Base-by-base conservation (phyloP, 2,329 filamentous ascomycete species). In the Trichoderma pleuroti region DNA sequence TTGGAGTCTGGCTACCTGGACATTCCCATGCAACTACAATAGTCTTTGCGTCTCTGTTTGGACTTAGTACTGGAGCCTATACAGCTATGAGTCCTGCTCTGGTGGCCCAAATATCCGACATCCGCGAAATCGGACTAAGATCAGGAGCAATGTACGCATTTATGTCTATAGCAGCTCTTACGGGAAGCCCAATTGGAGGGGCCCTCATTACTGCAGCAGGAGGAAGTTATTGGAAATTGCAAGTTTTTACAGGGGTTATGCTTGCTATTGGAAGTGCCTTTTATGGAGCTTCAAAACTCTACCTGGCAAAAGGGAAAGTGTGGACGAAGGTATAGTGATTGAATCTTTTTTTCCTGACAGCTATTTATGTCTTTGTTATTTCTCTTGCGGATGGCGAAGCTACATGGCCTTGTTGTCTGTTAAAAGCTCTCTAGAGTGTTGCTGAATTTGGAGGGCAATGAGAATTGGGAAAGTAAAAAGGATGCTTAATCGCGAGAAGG, bases 91-190 rank as follows among this genome's bases (percentile, higher is more conserved):
- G 42, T 11, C 62, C 62, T 3, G 62, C 62, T 4, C 12, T 65
- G 9, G 62, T 65, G 14, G 62, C 62, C 14, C 42, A 52, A 24
- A 65, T 65, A 52, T 65, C 62, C 26, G 62, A 65, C 30, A 65
- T 65, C 18, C 42, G 46, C 9, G 28, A 65, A 11, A 52, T 65
- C n/a, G 42, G 62, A 11, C n/a, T 52, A 10, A 52, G 62, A 12
- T 52, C 62, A 18, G 62, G 62, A 5, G 30, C 62, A 7, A 52
- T 65, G 42, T 65, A 65, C 46, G 62, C 42, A 4, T 32, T 34
- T 6, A 52, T 52, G 42, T 65, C 62, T 8, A 28, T 65, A 11
- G 62, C 42, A 3, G 62, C 42, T 5, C 30, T 54, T 21, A 52
- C 42, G 4, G 62, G 62, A 11, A 65, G 62, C 8, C 62, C 62